Evolutionary conservation across 164 flowering plant species (phyloP), one percentile per base, ranked within the genome.

Genomic region (Dillenia suffruticosa): DNA sequence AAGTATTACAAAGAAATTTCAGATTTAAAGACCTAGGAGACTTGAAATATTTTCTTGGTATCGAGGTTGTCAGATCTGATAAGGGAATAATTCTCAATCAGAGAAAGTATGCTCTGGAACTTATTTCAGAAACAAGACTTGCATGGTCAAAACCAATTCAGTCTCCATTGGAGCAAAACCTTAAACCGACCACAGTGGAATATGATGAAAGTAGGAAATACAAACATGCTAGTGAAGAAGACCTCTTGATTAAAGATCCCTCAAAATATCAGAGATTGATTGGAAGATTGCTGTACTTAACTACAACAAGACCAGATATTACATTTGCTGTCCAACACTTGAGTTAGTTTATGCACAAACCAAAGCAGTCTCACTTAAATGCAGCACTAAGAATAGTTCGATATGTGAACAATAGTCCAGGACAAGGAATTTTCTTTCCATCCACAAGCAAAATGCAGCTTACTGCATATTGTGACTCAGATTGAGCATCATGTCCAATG

Each of bases 101-200:
- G 14, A 15, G 50, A 12, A 63, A 63, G 19, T 63, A 53, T 55
- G 22, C 15, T 44, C 9, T 63, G 10, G 50, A 63, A 2, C 44
- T 62, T 3, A 8, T 52, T 15, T 8, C 15, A 15, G 56, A 17
- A 4, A 4, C n/a, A 8, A 40, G 49, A 9, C n/a, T 50, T 3
- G 26, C 32, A 12, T 46, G 44, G 11, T 7, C 46, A 19, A 5
- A 3, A 15, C 54, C 11, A 15, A 8, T 51, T 9, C n/a, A 14
- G 10, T 16, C 22, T 11, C 54, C 54, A 51, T 26, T 51, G 26
- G 54, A 51, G 9, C 12, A 51, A 8, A 51, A 51, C 16, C 11
- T 16, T 5, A 51, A 15, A 11, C 54, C 17, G 32, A 26, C 5
- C 32, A 26, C 32, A 26, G 32, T 26, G 0, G 32, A 26, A 26